Base-by-base conservation (phyloP, 208 protist genomes). In the Crithidia fasciculata region DNA sequence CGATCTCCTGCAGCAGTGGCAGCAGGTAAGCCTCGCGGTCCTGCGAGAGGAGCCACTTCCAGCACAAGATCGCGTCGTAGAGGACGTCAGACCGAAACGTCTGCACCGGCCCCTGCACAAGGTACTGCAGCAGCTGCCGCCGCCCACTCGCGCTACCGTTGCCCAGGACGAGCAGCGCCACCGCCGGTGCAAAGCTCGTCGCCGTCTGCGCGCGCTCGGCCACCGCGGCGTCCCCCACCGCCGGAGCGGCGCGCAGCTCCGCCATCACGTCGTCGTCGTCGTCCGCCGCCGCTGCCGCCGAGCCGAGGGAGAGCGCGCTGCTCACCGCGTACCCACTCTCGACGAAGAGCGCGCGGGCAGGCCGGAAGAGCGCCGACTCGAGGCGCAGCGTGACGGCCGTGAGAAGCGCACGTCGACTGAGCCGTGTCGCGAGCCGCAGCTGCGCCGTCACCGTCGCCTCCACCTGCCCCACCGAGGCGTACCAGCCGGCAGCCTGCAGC, bases 41-140 rank as follows among this genome's bases (percentile, higher is more conserved):
- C 54, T 80, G 80, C 64, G 79, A 81, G 43, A 94, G 75, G 74
- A 96, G 69, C 89, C 89, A 94, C 43, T 72, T 78, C 89, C 89
- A 94, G 68, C 83, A 61, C 50, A 83, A 69, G 50, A 87, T 82
- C n/a, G 88, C 92, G 15, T 83, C 76, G 18, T 78, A 66, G 52
- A 93, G 73, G 62, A 82, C 53, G 62, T 85, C 78, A 36, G 73
- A 83, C 78, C 81, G 69, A 66, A 93, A 92, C 45, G 84, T 70
- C 52, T 83, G 80, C 18, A 96, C 82, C 2, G 92, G 82, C 9
- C 82, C 81, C 60, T 90, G 86, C 54, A 94, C 87, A 50, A 94
- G 66, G 72, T 80, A 82, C 47, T 77, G 80, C n/a, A 96, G 68
- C 43, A 93, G 80, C 71, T 87, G 72, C 60, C 79, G 55, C 19